Evolutionary conservation across 108 stramenopile species (phyloP), one percentile per base, ranked within the genome.

Genomic region (Discostella stelligeroides): DNA sequence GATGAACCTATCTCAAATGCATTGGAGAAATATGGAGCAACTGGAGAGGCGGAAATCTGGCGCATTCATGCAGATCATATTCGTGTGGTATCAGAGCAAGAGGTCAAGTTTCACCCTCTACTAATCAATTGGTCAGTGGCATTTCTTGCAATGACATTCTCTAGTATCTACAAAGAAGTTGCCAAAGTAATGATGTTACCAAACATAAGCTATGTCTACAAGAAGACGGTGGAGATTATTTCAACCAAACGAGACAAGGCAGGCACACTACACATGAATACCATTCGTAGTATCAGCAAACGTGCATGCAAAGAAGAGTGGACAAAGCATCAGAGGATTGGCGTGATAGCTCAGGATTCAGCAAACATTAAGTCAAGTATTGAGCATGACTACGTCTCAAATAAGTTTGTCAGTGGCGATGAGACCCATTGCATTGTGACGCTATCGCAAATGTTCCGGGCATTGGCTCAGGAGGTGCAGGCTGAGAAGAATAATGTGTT

Each of bases 71-170:
- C n/a, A n/a, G 46, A 47, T 15, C 46, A 47, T 18, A 47, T 47
- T 18, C 15, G 7, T 18, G 18, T 18, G 46, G 46, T 47, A 47
- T 47, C 17, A 18, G 3, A 9, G 46, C 15, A 47, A 47, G 46
- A 15, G 3, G 3, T 18, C 17, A 47, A 18, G 46, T 47, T 9
- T 45, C 42, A 60, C 20, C 60, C 60, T 34, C 17, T 20, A 11
- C 40, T 60, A n/a, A 18, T 29, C 20, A 60, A 60, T 45, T 60
- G 60, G 60, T 25, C 60, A 60, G 37, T 60, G 2, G 60, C 60
- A 43, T 45, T 60, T 20, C 24, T 60, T 20, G 60, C 60, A 34
- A 29, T 11, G 11, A 60, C 60, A n/a, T 60, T 29, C 20, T 17
- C 20, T 34, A 60, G 60, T 34, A 24, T 34, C 27, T 60, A 37